Evolutionary conservation across 305 asterid genomes (phyloP), one percentile per base, ranked within the genome.

Genomic region (Galium porrigens): DNA sequence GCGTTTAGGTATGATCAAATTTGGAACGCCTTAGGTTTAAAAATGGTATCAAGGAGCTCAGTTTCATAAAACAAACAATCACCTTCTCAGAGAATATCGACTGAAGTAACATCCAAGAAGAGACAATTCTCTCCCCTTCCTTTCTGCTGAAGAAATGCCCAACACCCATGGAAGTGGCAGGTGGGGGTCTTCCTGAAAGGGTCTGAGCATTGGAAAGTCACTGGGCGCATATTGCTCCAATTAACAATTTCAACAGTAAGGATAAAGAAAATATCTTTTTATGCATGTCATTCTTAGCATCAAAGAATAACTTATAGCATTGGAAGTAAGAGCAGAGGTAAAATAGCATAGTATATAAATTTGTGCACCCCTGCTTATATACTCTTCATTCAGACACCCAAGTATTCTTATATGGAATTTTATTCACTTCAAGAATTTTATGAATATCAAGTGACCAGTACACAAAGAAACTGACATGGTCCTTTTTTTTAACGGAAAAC

Each of bases 151-250:
- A 94, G 85, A 94, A 94, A 70, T 94, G 99, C 68, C 97, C 99
- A 48, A 90, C 87, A 73, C 97, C 99, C 99, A 94, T 94, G 71
- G 99, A 94, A 73, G 88, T 81, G 17, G 95, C 95, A 27, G 99
- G 99, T 60, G 97, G 97, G 70, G 99, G 97, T 81, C 97, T 80
- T 58, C 97, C 99, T 67, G 97, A 94, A 73, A 90, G 73, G 79
- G 94, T 80, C 96, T 94, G 87, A 67, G 70, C 66, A 80, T 64
- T 63, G 60, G 64, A 48, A 78, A 70, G 65, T 73, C 59, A 61
- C 67, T 72, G 49, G 70, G 70, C 58, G 70, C 32, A 72, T 64
- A 63, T 71, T 32, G 57, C 32, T 37, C 59, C 41, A 32, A 41
- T 53, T 55, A 63, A 46, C 17, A 32, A 56, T 70, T 59, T 60